Base-by-base conservation (phyloP, 805 yeast species). In the Kuraishia floccosa region DNA sequence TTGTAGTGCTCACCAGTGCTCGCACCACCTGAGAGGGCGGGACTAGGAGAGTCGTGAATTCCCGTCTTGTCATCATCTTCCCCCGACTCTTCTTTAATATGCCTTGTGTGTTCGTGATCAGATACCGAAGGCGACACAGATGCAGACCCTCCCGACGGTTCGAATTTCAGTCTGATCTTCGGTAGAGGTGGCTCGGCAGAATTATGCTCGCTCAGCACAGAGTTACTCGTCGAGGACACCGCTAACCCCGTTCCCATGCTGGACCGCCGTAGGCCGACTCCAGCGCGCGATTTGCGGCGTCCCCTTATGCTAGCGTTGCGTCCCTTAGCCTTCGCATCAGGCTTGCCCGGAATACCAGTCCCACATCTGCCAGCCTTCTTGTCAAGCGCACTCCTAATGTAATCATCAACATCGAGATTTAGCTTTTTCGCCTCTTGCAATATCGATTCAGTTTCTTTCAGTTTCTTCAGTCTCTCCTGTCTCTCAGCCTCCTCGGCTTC, bases 271-370 rank as follows among this genome's bases (percentile, higher is more conserved):
- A 19, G 22, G 9, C 22, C 58, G 52, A 27, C 56, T 50, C 28
- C 32, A 14, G 37, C 34, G 21, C 60, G 34, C 6, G 56, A 49
- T 17, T 46, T 45, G 25, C 55, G 38, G 30, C 58, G 36, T 28
- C 49, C 31, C 32, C 19, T 28, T 17, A 8, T 15, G 6, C 13
- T 9, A 16, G 28, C 25, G n/a, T 10, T 10, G 12, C 22, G 17
- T 8, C 24, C 15, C 17, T 25, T 29, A 5, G 27, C 12, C n/a
- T 6, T 6, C 13, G 30, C 4, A 3, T 25, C 28, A 15, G 7
- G 15, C 13, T 10, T 18, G 13, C 23, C 27, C 24, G 18, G 24
- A 15, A n/a, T 11, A 9, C 24, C 28, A 12, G 6, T 27, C 25
- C 18, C 29, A 19, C 18, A 37, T 23, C 35, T 31, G 24, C 24